Percentiles rank a stretch among this genome's conserved stretches.
These are phyloP conservation scores for Pseudomonodictys pantanalensis DNA, from an alignment of 495 filamentous ascomycete species.

Conservation along the genomic window DNA sequence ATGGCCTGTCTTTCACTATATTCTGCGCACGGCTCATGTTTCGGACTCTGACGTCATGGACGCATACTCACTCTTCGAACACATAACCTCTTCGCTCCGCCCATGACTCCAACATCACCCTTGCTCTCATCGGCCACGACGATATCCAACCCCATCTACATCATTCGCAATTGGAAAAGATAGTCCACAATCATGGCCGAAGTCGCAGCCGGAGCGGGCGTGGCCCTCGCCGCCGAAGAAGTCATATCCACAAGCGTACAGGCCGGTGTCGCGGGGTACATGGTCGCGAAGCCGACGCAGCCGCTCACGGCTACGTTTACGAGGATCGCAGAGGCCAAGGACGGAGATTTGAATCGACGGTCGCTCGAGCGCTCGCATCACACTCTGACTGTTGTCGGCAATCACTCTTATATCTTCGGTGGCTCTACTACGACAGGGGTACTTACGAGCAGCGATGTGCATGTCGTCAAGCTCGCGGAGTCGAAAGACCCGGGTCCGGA, in stretches of 20 bases:
- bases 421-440: conserved; percentile 42
- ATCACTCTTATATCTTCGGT: conserved; percentile 54
- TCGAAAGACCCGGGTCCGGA: neutral
- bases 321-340: neutral
- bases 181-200: neutral
- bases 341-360: neutral
- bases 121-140: neutral
- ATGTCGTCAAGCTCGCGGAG: conserved; percentile 39
- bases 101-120: neutral
- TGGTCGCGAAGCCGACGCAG: neutral
- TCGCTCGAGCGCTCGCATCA: conserved; percentile 49
- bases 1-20: too few species aligned
- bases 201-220: conserved; percentile 6
- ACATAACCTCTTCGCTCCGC: neutral
- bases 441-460: conserved; percentile 48
- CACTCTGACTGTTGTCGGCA: conserved; percentile 46
- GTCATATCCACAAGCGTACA: neutral
- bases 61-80: neutral
- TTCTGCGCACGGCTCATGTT: neutral
- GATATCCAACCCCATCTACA: neutral
- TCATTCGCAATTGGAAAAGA: neutral
- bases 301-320: conserved; percentile 7
- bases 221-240: neutral
- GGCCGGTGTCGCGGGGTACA: neutral
- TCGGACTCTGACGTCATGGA: neutral